These are phyloP conservation scores for Fusarium dlaminii DNA, from an alignment of 2,329 filamentous ascomycete species.

Conservation along the genomic window DNA sequence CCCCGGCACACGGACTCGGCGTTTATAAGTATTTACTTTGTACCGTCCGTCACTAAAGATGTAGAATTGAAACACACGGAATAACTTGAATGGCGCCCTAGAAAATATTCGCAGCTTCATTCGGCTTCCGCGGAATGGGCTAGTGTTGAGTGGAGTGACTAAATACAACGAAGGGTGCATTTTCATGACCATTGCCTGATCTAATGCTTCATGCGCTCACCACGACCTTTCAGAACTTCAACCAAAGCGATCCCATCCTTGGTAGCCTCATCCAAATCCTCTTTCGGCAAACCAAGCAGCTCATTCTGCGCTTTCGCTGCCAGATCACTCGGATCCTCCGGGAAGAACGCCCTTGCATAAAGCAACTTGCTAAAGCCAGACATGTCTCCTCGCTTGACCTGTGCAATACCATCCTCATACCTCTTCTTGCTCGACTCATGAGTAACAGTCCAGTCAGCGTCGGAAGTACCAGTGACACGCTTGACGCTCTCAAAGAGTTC, in stretches of 20 bases:
- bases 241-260: slow-evolving; percentile 55
- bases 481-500: slow-evolving; percentile 71
- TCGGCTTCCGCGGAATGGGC: fast-evolving
- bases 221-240: slow-evolving; percentile 33
- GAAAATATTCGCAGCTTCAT: fast-evolving
- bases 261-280: slow-evolving; percentile 64
- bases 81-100: fast-evolving
- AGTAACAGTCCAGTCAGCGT: slow-evolving; percentile 67
- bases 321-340: slow-evolving; percentile 43
- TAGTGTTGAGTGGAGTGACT: not conserved
- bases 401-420: slow-evolving; percentile 55
- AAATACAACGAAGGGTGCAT: fast-evolving
- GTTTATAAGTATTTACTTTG: not conserved
- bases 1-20: not conserved
- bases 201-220: slow-evolving; percentile 26
- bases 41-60: not conserved
- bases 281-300: slow-evolving; percentile 60
- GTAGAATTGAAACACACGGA: not conserved
- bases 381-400: slow-evolving; percentile 53
- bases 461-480: slow-evolving; percentile 64
- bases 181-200: fast-evolving
- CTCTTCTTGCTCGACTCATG: slow-evolving; percentile 57
- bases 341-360: slow-evolving; percentile 62
- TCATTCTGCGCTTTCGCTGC: slow-evolving; percentile 57
- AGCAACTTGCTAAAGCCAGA: slow-evolving; percentile 58